phyloP scores from a whole-genome alignment of 148 eudicot species.

The Camellia granthamiana region DNA sequence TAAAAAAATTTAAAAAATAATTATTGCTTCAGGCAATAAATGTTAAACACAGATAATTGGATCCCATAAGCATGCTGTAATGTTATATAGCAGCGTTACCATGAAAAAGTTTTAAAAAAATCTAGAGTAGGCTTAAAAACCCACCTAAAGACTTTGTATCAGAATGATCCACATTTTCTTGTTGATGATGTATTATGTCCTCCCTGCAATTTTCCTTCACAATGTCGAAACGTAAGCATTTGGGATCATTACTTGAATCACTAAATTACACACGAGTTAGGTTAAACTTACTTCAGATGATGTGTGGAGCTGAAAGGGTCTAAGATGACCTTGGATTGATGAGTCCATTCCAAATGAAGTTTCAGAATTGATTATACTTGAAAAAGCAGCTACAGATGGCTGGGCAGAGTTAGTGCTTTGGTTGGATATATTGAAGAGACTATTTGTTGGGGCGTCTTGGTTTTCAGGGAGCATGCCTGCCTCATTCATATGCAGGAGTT shows the following conservation, averaged over 20 bases:
- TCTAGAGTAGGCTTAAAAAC: slow-evolving; percentile 6
- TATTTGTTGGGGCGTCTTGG: slow-evolving; percentile 24
- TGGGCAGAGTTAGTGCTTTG: slow-evolving; percentile 27
- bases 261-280: neutral
- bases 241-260: neutral
- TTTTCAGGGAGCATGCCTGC: slow-evolving; percentile 23
- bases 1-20: neutral
- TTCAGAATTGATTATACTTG: slow-evolving; percentile 28
- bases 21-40: too few relatives aligned
- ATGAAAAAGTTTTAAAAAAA: too few relatives aligned
- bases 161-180: slow-evolving; percentile 16
- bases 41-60: neutral
- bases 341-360: slow-evolving; percentile 33
- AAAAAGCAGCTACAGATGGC: slow-evolving; percentile 25
- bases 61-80: neutral
- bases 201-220: slow-evolving; percentile 37
- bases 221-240: slow-evolving; percentile 11
- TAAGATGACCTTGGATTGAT: slow-evolving; percentile 24
- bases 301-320: slow-evolving; percentile 29
- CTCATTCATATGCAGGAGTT: slow-evolving; percentile 22
- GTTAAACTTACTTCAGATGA: slow-evolving; percentile 35
- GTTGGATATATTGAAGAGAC: slow-evolving; percentile 28
- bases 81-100: neutral
- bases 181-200: slow-evolving; percentile 25
- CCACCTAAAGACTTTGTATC: slow-evolving; percentile 37